Base-by-base conservation (phyloP, 2,329 filamentous ascomycete species). In the Juglanconis sp. region DNA sequence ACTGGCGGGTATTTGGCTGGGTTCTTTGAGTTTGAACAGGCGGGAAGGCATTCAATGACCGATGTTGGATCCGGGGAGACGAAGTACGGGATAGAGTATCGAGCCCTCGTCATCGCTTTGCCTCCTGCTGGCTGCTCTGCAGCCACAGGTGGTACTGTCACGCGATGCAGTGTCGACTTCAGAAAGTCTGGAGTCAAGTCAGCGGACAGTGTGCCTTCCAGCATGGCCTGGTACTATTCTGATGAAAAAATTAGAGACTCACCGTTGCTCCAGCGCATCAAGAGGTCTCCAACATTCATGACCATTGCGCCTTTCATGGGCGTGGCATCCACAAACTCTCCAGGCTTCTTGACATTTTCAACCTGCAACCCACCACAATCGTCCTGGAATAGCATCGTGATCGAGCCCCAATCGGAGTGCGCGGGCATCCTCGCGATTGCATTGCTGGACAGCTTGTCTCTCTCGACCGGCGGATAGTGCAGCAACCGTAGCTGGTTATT, bases 11-110 rank as follows among this genome's bases (percentile, higher is more conserved):
- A 84, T 64, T 79, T 81, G 10, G 77, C 71, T 0, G 77, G 75
- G 40, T 77, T 73, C 1, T 68, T 66, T 31, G 72, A 71, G n/a
- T 72, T 71, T 5, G 71, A 71, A 64, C 78, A 82, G 10, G 76
- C 76, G 0, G 76, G 72, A 42, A 85, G 73, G 62, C 79, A 82
- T 65, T 83, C 78, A 57, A 86, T 80, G 13, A 81, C 64, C 1
- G 77, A 72, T 46, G 76, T 72, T 1, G 76, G 72, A 63, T 83
- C 77, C 0, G 82, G 80, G 5, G 74, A 71, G 40, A 85, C 74
- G 62, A 86, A 86, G 66, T 84, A 86, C 0, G 83, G 82, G 57
- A 86, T 86, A 3, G 83, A 86, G 61, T 81, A 85, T 10, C 82
- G 73, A 11, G 79, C 73, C 24, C 53, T 55, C 3, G 62, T 63